These are phyloP conservation scores for Forsythia suspensa DNA, from an alignment of 257 asterid species.

Conservation along the genomic window DNA sequence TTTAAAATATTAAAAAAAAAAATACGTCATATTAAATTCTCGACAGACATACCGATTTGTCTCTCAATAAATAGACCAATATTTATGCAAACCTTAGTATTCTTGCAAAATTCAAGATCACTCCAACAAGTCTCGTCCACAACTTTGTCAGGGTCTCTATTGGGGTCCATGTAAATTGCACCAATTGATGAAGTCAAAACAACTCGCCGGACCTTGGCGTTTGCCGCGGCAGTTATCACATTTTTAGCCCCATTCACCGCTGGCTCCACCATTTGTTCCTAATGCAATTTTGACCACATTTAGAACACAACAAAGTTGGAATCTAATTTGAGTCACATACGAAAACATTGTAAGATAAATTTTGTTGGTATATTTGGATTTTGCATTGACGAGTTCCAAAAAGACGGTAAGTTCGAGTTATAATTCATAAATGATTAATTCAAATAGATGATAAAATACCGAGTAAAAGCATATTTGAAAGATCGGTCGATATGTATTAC, in stretches of 20 bases:
- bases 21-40: too few species aligned
- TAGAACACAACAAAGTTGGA: not conserved
- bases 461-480: not conserved
- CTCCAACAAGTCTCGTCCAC: conserved; percentile 97
- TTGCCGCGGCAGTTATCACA: conserved; percentile 84
- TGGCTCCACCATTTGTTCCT: conserved; percentile 99
- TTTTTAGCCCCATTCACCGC: conserved; percentile 74
- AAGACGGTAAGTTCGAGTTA: too few species aligned
- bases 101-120: conserved; percentile 86
- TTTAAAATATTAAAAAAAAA: too few species aligned
- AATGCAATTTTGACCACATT: not conserved
- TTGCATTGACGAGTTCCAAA: not conserved
- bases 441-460: too few species aligned
- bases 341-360: not conserved
- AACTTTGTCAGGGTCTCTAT: conserved; percentile 51
- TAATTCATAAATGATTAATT: too few species aligned
- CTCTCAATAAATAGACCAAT: not conserved
- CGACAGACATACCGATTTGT: too few species aligned
- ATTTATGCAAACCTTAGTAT: conserved; percentile 57
- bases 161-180: conserved; percentile 86
- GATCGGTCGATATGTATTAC: not conserved
- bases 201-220: conserved; percentile 71
- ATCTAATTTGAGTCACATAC: not conserved
- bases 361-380: not conserved
- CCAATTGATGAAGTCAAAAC: conserved; percentile 91